Base-by-base conservation (phyloP, 169 alveolate genomes). In the Plasmodium sp. region DNA sequence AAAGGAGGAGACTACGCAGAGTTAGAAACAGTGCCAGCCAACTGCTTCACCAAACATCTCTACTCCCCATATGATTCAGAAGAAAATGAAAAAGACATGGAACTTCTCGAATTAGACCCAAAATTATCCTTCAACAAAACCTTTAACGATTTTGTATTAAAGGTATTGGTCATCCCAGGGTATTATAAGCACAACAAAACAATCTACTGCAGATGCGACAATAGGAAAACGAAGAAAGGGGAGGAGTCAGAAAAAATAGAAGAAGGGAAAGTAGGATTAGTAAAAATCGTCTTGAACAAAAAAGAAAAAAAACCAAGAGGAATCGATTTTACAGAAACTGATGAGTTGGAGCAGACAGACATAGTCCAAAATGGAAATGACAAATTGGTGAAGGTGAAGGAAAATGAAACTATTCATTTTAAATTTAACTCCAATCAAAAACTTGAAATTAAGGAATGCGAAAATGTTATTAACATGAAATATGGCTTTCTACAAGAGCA, bases 121-220 rank as follows among this genome's bases (percentile, higher is more conserved):
- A 39, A 0, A 75, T 74, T 34, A 7, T 18, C 93, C 22, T 9
- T 73, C 12, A 16, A 6, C 18, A 36, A 16, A 43, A 10, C 84
- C 2, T 84, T 34, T 43, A 48, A 14, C 1, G 80, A 84, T 51
- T 84, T 73, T 43, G 62, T 16, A 14, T 27, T 84, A 48, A 84
- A 31, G n/a, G 43, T 48, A 7, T 48, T 84, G 16, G 2, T 72
- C 33, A 73, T 84, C 36, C 93, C 93, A 48, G 22, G 67, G 48
- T 18, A 33, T 27, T 45, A 85, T 85, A 85, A 85, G 43, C 6
- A 51, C 9, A 34, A 73, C 79, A 85, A 85, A 74, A 85, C 81
- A 33, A 85, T 85, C 9, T 85, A 85, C 51, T 85, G 93, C 41
- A 45, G 93, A 51, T 85, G 93, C 51, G 93, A 85, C 34, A 85